Evolutionary conservation across 257 asterid genomes (phyloP).

Genomic region (Anisodus acutangulus): DNA sequence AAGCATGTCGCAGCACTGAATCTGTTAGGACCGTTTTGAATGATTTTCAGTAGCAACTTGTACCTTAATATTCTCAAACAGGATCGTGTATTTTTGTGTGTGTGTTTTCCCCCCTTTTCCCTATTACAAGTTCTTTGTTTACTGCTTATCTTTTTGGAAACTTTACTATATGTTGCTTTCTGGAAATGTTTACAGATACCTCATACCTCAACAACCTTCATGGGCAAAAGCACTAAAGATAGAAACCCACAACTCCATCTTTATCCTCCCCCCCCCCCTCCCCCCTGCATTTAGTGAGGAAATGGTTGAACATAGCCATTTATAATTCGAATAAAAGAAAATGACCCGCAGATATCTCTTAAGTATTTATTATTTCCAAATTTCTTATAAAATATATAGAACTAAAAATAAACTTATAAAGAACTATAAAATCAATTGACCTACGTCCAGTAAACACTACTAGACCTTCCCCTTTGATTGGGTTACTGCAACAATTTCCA

Average conservation of each 20-base stretch:
- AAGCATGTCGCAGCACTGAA: neutral
- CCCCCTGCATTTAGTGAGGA: neutral
- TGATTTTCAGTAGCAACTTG: neutral
- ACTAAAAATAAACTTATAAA: too few species aligned
- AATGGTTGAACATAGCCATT: neutral
- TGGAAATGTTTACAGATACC: slow-evolving; percentile 4
- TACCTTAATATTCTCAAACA: slow-evolving; percentile 26
- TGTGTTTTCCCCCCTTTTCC: neutral
- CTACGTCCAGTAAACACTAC: neutral
- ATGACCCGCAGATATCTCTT: neutral
- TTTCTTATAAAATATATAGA: too few species aligned
- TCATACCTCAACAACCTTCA: slow-evolving; percentile 27
- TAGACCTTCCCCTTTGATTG: neutral
- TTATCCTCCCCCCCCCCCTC: neutral
- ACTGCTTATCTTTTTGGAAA: slow-evolving; percentile 1
- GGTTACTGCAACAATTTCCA: too few species aligned
- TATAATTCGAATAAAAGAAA: too few species aligned
- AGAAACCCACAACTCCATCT: neutral
- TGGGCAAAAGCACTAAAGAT: slow-evolving; percentile 10
- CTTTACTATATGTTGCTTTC: slow-evolving; percentile 13
- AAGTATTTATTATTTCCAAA: neutral
- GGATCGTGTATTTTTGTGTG: neutral
- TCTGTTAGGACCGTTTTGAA: neutral
- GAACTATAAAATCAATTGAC: too few species aligned
- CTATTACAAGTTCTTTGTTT: slow-evolving; percentile 12